phyloP scores from a whole-genome alignment of 2,329 filamentous ascomycete genomes.

The Trichophyton benhamiae region DNA sequence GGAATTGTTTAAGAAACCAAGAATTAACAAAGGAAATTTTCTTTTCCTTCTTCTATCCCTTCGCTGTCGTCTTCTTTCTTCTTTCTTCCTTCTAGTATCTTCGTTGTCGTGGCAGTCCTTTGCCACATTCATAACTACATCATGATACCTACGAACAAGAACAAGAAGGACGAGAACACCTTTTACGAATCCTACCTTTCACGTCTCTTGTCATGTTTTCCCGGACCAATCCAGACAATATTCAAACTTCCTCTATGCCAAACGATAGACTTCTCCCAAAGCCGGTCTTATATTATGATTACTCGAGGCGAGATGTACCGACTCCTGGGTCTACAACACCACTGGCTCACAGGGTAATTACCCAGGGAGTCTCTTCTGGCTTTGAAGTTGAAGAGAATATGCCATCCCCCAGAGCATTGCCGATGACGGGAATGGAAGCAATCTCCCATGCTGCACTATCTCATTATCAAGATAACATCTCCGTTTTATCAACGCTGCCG shows the following conservation, averaged over 20 bases:
- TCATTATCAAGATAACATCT: not conserved
- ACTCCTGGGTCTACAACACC: slow-evolving; percentile 26
- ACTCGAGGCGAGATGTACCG: slow-evolving; percentile 22
- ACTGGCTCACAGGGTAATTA: slow-evolving; percentile 34
- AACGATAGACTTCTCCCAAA: slow-evolving; percentile 38
- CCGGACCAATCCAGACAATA: not conserved
- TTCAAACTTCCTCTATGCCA: slow-evolving; percentile 26
- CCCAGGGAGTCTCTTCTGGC: slow-evolving; percentile 5
- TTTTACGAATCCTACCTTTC: slow-evolving; percentile 3
- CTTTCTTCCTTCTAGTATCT: slow-evolving; percentile 5
- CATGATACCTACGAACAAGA: not conserved
- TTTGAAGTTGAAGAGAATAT: not conserved
- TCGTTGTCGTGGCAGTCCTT: not conserved
- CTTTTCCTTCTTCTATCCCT: slow-evolving; percentile 1
- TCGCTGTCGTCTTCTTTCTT: slow-evolving; percentile 7
- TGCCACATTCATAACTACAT: not conserved
- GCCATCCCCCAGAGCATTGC: not conserved
- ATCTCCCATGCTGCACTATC: not conserved
- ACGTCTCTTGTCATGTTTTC: not conserved
- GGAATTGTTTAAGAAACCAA: slow-evolving; percentile 15
- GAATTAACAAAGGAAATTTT: slow-evolving; percentile 8
- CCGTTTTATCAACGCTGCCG: not conserved
- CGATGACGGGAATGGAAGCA: not conserved
- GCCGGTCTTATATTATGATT: slow-evolving; percentile 32
- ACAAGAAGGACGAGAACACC: slow-evolving; percentile 2